Base-by-base conservation (phyloP, 2,329 filamentous ascomycete species). In the Xylaria sp. region DNA sequence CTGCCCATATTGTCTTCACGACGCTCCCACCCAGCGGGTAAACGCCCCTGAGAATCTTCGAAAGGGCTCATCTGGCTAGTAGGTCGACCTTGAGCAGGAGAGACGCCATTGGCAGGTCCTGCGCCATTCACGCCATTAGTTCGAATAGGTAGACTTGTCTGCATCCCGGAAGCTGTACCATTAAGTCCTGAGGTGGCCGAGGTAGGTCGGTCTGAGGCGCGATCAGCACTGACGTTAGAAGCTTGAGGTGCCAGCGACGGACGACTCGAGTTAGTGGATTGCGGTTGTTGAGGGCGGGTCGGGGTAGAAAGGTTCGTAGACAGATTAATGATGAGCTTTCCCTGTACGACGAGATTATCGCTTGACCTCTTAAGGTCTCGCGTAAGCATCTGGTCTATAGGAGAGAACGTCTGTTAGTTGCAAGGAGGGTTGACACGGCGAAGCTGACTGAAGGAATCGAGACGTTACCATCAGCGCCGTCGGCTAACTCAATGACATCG, bases 301-400 rank as follows among this genome's bases (percentile, higher is more conserved):
- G 94, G 93, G 18, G 88, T 82, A 52, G 88, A 85, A 23, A 98
- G 87, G 80, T 99, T 97, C 61, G 95, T 98, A 12, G 95, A 98
- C 13, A 99, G 85, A 80, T 97, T 98, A 72, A 99, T 90, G 76
- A 99, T 99, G 65, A 99, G 89, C 82, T 98, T 98, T 72, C 96
- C 96, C 79, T 99, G 94, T 41, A 99, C 96, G 66, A 98, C 94
- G 58, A 99, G 89, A 79, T 98, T 98, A 80, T 99, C 96, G 69
- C 94, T 98, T 6, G 96, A 98, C 82, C 98, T 98, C 80, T 98
- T 98, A 41, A 99, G 87, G 80, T 99, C 96, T 74, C 94, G 88
- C 60, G 96, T 98, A 79, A 99, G 92, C 95, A 98, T 99, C 83
- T 98, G 94, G 89, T 98, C 88, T 98, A 90, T 74, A 73, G 1